Percentiles rank a stretch among this genome's conserved stretches.
phyloP scores from a whole-genome alignment of 2,329 filamentous ascomycete genomes.

The Apiospora malaysiana region DNA sequence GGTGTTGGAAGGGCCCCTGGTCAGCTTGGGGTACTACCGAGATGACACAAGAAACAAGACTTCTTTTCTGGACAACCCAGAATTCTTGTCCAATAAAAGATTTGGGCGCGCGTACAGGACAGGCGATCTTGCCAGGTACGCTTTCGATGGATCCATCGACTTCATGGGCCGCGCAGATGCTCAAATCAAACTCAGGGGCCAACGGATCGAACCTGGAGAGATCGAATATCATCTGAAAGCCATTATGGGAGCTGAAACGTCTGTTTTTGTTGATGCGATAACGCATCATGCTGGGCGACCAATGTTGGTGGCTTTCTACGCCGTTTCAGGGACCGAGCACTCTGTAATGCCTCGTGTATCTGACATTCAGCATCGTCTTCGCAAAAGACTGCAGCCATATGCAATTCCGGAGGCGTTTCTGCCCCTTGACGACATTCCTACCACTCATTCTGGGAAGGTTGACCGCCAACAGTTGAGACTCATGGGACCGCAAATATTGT shows the following conservation, averaged over 20 bases:
- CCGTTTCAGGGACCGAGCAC: conserved; percentile 56
- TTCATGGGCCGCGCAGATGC: conserved; percentile 59
- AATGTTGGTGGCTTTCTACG: conserved; percentile 78
- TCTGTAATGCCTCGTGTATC: no score
- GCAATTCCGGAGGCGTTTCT: conserved; percentile 83
- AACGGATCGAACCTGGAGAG: conserved; percentile 51
- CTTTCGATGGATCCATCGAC: conserved; percentile 34
- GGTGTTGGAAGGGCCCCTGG: no score
- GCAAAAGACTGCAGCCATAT: conserved; percentile 76
- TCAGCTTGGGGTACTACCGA: no score
- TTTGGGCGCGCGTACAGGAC: conserved; percentile 38
- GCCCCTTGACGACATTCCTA: conserved; percentile 68
- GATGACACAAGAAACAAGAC: no score
- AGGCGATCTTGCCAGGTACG: conserved; percentile 39
- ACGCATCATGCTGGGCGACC: no score
- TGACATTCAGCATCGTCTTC: no score
- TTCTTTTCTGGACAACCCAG: no score
- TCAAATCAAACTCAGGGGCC: conserved; percentile 56
- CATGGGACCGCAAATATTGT: no score
- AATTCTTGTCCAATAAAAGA: conserved; percentile 71
- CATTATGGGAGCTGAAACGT: conserved; percentile 63
- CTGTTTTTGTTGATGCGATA: conserved; percentile 70
- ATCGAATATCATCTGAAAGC: conserved; percentile 67
- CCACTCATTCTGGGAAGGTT: conserved; percentile 82
- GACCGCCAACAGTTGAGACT: conserved; percentile 70